Evolutionary conservation across 2,329 filamentous ascomycete species (phyloP), one percentile per base, ranked within the genome.

Genomic region (Fusarium illudens): DNA sequence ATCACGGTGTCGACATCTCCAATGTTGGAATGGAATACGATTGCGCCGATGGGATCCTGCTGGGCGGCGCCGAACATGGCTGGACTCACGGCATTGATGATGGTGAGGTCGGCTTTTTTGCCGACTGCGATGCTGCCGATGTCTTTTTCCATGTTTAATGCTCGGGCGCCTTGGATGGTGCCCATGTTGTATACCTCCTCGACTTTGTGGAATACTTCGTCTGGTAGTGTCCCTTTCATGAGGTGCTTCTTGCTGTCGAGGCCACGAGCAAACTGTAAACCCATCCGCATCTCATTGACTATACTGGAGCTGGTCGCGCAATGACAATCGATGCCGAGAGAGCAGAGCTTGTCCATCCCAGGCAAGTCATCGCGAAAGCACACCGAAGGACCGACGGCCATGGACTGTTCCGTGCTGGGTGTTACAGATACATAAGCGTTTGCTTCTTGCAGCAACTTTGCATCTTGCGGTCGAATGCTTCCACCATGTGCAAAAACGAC

Each of bases 381-480:
- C 1, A 68, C 20, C 0, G 65, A 56, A 0, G 50, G 27, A 0
- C 65, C 65, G 0, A 69, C 27, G 0, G 53, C 42, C 65, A 69
- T 69, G 2, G 64, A 64, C 17, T 62, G 46, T 15, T 68, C 65
- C 0, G 65, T 69, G 0, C 49, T 62, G 2, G 65, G 65, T 0
- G 65, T 68, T 4, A 33, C 53, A 1, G 62, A 62, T 0, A 68
- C 57, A 3, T 36, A 22, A 1, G 65, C 42, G 15, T 37, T 56
- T 2, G 58, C 27, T 7, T 66, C 27, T 0, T n/a, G 48, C 1
- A 50, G 0, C 5, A 50, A 3, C 4, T 62, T 29, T 0, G 50
- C 33, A 6, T 64, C 65, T 6, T 33, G 36, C 0, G 34, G 11
- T 3, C 36, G 7, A 1, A 59, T 51, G 0, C 65, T 52, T 2